Conservation (phyloP, 1,139 yeast species). For the Yamadazyma friedrichii region DNA sequence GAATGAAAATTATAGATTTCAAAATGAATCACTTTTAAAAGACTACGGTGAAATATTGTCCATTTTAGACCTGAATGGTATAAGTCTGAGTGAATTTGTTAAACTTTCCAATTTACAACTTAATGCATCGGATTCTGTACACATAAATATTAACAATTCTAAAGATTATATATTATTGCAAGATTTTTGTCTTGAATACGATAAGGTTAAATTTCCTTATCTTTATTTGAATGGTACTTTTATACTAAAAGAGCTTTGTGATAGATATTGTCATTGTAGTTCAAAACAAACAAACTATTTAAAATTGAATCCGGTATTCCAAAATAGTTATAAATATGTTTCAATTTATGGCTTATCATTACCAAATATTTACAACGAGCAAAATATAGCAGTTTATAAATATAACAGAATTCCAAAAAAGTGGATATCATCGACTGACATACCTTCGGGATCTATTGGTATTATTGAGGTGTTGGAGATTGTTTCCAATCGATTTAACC, state of each 20-base stretch:
- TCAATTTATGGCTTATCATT: constrained; percentile 5
- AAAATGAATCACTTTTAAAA: background rate
- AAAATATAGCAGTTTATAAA: background rate
- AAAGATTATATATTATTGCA: constrained; percentile 3
- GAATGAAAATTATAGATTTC: background rate
- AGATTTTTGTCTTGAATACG: background rate
- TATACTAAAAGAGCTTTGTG: constrained; percentile 2
- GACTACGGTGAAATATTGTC: background rate
- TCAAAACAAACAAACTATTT: background rate
- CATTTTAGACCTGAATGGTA: constrained; percentile 1
- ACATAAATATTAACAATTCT: constrained; percentile 1
- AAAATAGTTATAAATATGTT: constrained; percentile 1
- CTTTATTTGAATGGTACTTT: background rate
- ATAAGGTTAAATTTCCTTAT: background rate
- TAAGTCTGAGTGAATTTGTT: background rate
- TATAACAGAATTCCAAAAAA: constrained; percentile 1
- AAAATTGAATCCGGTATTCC: background rate
- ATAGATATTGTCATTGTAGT: constrained; percentile 1
- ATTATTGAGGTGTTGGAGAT: constrained; percentile 1
- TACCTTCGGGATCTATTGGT: constrained; percentile 2
- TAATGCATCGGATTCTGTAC: no score
- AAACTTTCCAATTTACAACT: background rate
- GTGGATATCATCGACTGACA: constrained; percentile 2
- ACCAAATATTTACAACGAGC: background rate
- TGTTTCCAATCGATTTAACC: constrained; percentile 2